Evolutionary conservation across 495 filamentous ascomycete species (phyloP).

Genomic region (Penicillium lagena): DNA sequence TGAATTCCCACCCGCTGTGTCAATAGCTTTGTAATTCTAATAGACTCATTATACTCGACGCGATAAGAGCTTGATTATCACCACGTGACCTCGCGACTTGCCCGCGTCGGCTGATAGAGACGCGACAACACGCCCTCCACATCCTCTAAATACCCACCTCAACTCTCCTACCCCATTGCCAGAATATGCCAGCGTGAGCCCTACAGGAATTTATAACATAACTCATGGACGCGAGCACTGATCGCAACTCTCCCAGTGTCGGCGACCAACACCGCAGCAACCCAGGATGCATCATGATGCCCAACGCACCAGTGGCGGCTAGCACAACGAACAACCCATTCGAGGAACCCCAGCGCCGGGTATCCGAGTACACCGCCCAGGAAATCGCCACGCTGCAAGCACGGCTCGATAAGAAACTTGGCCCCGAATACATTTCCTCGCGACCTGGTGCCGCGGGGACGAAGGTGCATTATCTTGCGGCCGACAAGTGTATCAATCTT

Average conservation of each 20-base stretch:
- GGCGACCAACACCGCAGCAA: slow-evolving; percentile 68
- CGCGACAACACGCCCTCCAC: slow-evolving; percentile 15
- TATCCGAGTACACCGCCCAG: slow-evolving; percentile 76
- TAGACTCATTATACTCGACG: too few species aligned
- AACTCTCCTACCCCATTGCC: neutral
- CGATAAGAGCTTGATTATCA: neutral
- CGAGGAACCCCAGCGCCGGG: slow-evolving; percentile 57
- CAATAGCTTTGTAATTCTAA: too few species aligned
- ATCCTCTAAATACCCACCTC: slow-evolving; percentile 4
- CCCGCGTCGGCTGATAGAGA: slow-evolving; percentile 18
- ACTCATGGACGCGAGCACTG: slow-evolving; percentile 10
- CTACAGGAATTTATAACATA: neutral
- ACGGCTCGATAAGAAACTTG: slow-evolving; percentile 86
- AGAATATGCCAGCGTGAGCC: slow-evolving; percentile 41
- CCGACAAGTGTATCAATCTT: slow-evolving; percentile 90
- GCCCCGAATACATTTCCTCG: slow-evolving; percentile 89
- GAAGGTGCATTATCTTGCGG: slow-evolving; percentile 85
- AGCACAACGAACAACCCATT: slow-evolving; percentile 60
- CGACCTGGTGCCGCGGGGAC: slow-evolving; percentile 72
- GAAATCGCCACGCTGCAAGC: slow-evolving; percentile 86
- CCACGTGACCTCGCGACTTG: slow-evolving; percentile 38
- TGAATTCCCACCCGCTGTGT: neutral
- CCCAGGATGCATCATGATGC: slow-evolving; percentile 32
- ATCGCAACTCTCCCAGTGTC: slow-evolving; percentile 46
- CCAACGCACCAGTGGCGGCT: slow-evolving; percentile 21